These are phyloP conservation scores for Ehretia macrophylla DNA, from an alignment of 257 asterid species.

Conservation along the genomic window DNA sequence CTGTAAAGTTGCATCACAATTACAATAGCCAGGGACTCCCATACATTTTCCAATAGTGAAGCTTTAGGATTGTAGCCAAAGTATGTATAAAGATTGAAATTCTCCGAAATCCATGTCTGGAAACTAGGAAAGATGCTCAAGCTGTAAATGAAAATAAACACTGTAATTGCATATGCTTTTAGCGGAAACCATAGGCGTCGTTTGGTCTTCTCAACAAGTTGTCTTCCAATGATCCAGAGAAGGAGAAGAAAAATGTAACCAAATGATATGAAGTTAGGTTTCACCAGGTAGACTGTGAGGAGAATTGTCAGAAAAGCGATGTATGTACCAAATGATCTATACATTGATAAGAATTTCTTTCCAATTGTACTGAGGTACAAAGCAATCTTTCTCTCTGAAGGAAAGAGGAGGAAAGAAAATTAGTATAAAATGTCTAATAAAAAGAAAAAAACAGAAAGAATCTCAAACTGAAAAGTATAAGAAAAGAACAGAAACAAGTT, in stretches of 20 bases:
- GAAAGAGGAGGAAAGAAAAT: slow-evolving; percentile 19
- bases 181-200: slow-evolving; percentile 95
- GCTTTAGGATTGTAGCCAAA: slow-evolving; percentile 75
- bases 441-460: neutral
- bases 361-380: slow-evolving; percentile 86
- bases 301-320: slow-evolving; percentile 89
- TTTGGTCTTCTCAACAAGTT: slow-evolving; percentile 77
- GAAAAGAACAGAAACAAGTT: no score
- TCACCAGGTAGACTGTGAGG: slow-evolving; percentile 76
- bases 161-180: slow-evolving; percentile 70
- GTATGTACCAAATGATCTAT: slow-evolving; percentile 92
- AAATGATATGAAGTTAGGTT: slow-evolving; percentile 79
- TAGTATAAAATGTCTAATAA: slow-evolving; percentile 10
- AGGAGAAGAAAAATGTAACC: slow-evolving; percentile 94
- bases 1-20: slow-evolving; percentile 98
- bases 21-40: slow-evolving; percentile 87
- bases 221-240: slow-evolving; percentile 93
- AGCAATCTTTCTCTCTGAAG: slow-evolving; percentile 87
- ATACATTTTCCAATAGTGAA: slow-evolving; percentile 65
- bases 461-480: neutral
- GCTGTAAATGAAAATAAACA: slow-evolving; percentile 66
- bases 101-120: slow-evolving; percentile 73
- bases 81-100: slow-evolving; percentile 50
- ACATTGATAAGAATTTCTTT: slow-evolving; percentile 69
- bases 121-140: slow-evolving; percentile 82